phyloP scores from a whole-genome alignment of 345 rosid species.

The Nasturtium officinale region DNA sequence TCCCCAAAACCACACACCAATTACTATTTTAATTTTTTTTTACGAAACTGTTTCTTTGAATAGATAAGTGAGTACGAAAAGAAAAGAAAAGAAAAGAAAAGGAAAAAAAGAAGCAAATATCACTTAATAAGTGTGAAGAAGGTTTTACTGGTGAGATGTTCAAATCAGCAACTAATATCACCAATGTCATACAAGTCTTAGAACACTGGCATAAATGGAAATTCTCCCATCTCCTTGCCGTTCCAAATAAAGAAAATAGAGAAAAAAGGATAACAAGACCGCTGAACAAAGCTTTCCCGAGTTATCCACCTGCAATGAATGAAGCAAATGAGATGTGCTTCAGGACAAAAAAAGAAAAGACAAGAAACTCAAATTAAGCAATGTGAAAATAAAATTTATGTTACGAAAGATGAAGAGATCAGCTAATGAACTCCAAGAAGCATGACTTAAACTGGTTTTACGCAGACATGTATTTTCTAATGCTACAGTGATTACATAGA shows the following conservation, averaged over 20 bases:
- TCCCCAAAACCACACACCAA: neutral
- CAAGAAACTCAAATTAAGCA: neutral
- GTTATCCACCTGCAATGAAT: constrained; percentile 17
- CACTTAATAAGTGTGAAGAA: constrained; percentile 16
- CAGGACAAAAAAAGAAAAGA: neutral
- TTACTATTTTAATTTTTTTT: constrained; percentile 8
- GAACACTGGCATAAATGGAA: constrained; percentile 1
- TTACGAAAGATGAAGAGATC: neutral
- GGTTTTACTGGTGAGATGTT: too few species aligned
- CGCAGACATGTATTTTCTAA: neutral
- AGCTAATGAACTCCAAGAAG: constrained; percentile 12
- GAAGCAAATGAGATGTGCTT: constrained; percentile 9
- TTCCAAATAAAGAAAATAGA: neutral
- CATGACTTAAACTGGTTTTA: neutral
- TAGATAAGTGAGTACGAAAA: neutral
- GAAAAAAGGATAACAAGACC: neutral
- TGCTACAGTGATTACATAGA: neutral
- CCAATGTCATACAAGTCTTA: constrained; percentile 15
- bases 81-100: neutral
- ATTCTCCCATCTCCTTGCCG: neutral
- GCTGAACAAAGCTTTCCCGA: neutral
- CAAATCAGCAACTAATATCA: constrained; percentile 4
- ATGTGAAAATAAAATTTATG: neutral
- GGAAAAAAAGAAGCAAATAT: neutral
- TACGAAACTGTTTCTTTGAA: constrained; percentile 14